A percentile compares a stretch with the other conserved stretches of the same genome.
Conservation (phyloP, 441 rosid genomes). For the Gossypium schwendimanii region DNA sequence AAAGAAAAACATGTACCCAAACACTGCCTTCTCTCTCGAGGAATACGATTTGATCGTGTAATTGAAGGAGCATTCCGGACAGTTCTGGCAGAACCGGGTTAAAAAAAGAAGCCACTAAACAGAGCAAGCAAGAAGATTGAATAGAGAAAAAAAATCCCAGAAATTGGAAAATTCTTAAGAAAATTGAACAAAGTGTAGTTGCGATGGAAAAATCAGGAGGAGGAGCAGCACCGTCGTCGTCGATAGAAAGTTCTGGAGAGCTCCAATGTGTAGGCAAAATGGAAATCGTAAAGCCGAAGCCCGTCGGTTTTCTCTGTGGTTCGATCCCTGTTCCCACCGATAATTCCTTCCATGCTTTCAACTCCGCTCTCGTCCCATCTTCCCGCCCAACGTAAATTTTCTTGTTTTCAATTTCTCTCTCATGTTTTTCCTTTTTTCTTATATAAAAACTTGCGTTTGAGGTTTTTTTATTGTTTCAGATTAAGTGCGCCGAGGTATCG, state of each 20-base stretch:
- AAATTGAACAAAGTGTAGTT: background rate
- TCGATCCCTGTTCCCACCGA: conserved; percentile 84
- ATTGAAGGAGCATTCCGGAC: background rate
- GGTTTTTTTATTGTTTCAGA: conserved; percentile 23
- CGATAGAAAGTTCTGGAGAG: conserved; percentile 37
- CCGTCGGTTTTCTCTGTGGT: conserved; percentile 82
- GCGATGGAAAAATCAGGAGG: conserved; percentile 39
- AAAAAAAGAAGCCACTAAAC: background rate
- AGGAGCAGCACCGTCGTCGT: conserved; percentile 20
- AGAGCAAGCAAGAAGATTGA: background rate
- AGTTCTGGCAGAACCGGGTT: background rate
- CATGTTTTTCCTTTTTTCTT: background rate
- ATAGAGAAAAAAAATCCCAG: background rate
- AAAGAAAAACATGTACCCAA: background rate
- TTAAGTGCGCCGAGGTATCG: conserved; percentile 69
- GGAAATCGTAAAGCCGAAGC: conserved; percentile 63
- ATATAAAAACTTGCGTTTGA: background rate
- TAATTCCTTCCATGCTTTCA: conserved; percentile 53
- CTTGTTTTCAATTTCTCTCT: background rate
- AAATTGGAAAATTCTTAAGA: background rate
- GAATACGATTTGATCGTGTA: background rate
- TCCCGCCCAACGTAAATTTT: conserved; percentile 48
- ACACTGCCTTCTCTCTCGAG: background rate
- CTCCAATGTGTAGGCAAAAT: conserved; percentile 69
- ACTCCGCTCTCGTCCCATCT: conserved; percentile 66